A percentile compares a stretch with the other conserved stretches of the same genome.
Conservation (phyloP, 805 yeast genomes). For the Peterozyma xylosa region DNA sequence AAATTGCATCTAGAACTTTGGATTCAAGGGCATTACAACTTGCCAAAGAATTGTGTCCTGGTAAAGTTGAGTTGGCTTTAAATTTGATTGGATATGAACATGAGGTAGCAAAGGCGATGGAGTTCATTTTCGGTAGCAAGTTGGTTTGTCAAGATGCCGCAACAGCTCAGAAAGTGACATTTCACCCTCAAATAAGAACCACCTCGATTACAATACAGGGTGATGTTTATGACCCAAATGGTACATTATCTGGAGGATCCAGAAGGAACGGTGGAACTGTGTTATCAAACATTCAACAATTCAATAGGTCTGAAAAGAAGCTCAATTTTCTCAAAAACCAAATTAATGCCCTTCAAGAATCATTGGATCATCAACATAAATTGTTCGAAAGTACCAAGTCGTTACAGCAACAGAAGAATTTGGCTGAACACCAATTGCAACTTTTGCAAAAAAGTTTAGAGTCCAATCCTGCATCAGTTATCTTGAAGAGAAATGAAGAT, state of each 20-base stretch:
- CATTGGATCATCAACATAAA: constrained; percentile 32
- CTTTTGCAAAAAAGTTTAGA: constrained; percentile 47
- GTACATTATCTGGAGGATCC: constrained; percentile 94
- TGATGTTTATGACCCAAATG: constrained; percentile 93
- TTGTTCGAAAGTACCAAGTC: constrained; percentile 42
- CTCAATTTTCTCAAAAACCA: constrained; percentile 34
- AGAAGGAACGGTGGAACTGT: constrained; percentile 52
- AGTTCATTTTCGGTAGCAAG: constrained; percentile 85
- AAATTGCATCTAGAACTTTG: constrained; percentile 58
- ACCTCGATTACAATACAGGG: constrained; percentile 89
- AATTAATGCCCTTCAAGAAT: constrained; percentile 28
- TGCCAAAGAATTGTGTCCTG: constrained; percentile 77
- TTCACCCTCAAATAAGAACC: constrained; percentile 71
- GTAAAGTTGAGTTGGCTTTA: constrained; percentile 83
- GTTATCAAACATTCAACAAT: constrained; percentile 58
- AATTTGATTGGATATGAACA: constrained; percentile 69
- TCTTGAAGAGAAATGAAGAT: constrained; percentile 41
- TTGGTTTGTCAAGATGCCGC: constrained; percentile 82
- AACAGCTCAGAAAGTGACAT: constrained; percentile 83
- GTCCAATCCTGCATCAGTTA: constrained; percentile 46
- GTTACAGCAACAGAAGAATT: constrained; percentile 50
- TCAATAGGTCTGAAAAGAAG: constrained; percentile 36
- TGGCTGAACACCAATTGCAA: constrained; percentile 52
- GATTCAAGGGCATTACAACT: constrained; percentile 42
- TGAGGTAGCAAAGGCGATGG: constrained; percentile 76